Evolutionary conservation across 192 early-diverging fungal species (phyloP), one percentile per base, ranked within the genome.

Genomic region (Oehlia diaphana): DNA sequence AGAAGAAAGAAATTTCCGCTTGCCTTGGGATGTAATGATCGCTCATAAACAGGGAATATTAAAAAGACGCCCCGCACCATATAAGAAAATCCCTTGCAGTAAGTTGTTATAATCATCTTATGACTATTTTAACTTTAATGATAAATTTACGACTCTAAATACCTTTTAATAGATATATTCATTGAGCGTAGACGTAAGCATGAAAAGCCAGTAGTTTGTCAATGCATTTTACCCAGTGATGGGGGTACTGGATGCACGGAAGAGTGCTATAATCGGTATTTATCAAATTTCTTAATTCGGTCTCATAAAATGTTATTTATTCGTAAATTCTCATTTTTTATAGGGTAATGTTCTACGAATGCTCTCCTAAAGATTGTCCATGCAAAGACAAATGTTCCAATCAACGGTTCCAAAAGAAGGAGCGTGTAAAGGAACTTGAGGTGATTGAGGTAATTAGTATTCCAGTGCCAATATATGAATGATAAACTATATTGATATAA

Each of bases 321-420:
- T 80, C 7, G 49, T 80, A 28, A 19, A 23, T 10, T 23, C 37
- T 58, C 31, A 33, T 13, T 49, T 65, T 26, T 7, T 49, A 78
- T 65, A 83, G 84, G 42, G 86, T 89, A 78, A 92, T 91, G 87
- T 93, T 89, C 81, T 92, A 94, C 72, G 95, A 96, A 80, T 95
- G 93, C 78, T 81, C 84, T 67, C 85, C 88, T 3, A 86, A 89
- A 9, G 72, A 83, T 26, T 96, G 95, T 79, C 92, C 92, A 2
- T 89, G 88, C 33, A 91, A 91, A 14, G 83, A 88, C 12, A 67
- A 86, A 63, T 96, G 95, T 81, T 87, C 91, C 0, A 96, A 96
- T 80, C 93, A 93, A 68, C 79, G 91, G 12, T 96, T 96, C 72
- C 92, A 94, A 69, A 80, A 80, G 62, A 85, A 81, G 37, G 88